phyloP scores from a whole-genome alignment of 768 basidiomycete species.

The Fistulinella prunicolor region DNA sequence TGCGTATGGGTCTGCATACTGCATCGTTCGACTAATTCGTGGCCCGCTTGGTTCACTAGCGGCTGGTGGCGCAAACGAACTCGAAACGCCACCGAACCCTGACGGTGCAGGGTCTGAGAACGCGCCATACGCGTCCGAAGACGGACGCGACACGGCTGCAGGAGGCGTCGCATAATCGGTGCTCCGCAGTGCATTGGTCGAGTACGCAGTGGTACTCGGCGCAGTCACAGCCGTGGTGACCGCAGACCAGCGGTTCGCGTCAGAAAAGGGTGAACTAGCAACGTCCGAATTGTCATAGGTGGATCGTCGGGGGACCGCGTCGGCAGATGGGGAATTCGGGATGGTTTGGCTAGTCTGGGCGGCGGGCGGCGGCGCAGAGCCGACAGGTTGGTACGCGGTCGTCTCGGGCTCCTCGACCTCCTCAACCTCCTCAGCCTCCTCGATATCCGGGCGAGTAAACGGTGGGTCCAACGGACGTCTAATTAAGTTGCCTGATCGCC shows the following conservation, averaged over 20 bases:
- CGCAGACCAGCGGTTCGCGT: conserved; percentile 48
- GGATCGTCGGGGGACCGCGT: conserved; percentile 19
- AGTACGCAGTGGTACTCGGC: conserved; percentile 22
- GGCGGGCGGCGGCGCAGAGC: conserved; percentile 32
- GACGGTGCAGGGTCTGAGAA: conserved; percentile 85
- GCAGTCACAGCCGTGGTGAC: conserved; percentile 27
- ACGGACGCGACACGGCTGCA: conserved; percentile 48
- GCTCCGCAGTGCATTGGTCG: conserved; percentile 20
- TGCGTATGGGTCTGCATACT: conserved; percentile 87
- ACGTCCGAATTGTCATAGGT: conserved; percentile 24
- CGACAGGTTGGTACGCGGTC: conserved; percentile 45
- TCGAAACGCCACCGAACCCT: conserved; percentile 54
- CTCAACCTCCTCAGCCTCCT: conserved; percentile 50
- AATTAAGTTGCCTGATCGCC: conserved; percentile 63
- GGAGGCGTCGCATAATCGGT: conserved; percentile 32
- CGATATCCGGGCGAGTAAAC: conserved; percentile 61
- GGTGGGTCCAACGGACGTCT: conserved; percentile 64
- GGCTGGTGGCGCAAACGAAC: conserved; percentile 34
- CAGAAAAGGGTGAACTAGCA: conserved; percentile 46
- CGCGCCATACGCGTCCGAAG: conserved; percentile 87
- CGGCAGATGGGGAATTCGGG: conserved; percentile 10
- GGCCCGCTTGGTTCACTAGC: conserved; percentile 33
- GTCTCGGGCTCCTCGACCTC: conserved; percentile 55
- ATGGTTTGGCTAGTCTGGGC: conserved; percentile 21
- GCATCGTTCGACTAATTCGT: conserved; percentile 86